Conservation (phyloP, 2,329 filamentous ascomycete genomes). For the Purpureocillium lavendulum region DNA sequence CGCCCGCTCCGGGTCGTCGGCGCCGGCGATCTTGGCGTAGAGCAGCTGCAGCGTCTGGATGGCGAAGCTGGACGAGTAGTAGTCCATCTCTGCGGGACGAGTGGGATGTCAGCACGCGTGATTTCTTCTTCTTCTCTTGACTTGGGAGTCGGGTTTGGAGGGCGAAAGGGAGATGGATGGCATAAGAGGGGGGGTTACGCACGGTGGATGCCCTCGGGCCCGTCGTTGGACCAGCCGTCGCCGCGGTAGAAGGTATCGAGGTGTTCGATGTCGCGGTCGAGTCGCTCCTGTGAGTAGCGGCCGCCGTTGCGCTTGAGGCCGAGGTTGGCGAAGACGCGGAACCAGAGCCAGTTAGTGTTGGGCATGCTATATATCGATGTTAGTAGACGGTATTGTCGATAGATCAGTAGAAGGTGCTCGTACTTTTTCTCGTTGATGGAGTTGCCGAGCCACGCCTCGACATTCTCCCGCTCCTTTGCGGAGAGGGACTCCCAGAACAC, state of each 20-base stretch:
- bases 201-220: constrained; percentile 67
- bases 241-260: constrained; percentile 77
- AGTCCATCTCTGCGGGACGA: constrained; percentile 58
- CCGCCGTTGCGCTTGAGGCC: constrained; percentile 69
- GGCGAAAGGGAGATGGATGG: background rate
- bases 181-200: constrained; percentile 17
- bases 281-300: constrained; percentile 57
- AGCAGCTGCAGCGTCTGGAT: constrained; percentile 74
- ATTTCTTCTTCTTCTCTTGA: background rate
- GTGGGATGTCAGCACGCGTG: too few species aligned
- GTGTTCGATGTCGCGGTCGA: constrained; percentile 69
- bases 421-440: constrained; percentile 70
- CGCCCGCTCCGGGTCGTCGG: constrained; percentile 57
- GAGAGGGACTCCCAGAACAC: constrained; percentile 59
- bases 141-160: constrained; percentile 1
- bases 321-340: constrained; percentile 75
- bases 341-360: constrained; percentile 67
- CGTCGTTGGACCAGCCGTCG: constrained; percentile 75
- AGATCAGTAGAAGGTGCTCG: constrained; percentile 4
- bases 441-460: constrained; percentile 65
- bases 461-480: constrained; percentile 52
- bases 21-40: constrained; percentile 63
- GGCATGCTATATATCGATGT: constrained; percentile 48
- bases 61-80: constrained; percentile 75
- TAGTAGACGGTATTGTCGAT: background rate